Evolutionary conservation across 208 protist genomes (phyloP), one percentile per base, ranked within the genome.

Genomic region (Trypanosoma boissoni): DNA sequence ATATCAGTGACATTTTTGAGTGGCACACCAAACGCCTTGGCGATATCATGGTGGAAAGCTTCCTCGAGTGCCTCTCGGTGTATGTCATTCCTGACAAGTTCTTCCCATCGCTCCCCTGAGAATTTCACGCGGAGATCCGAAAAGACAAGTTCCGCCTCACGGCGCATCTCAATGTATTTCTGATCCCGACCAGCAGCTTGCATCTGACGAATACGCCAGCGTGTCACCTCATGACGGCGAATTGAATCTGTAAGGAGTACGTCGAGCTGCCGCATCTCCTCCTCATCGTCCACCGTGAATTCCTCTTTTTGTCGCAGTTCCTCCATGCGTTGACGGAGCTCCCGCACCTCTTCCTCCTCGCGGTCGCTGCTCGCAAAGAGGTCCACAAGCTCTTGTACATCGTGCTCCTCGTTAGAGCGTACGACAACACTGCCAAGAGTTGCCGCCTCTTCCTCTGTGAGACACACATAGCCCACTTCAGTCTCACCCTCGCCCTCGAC

Each of bases 261-360:
- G 74, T 80, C 69, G 41, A 92, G 72, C 74, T 92, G 81, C 28
- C 64, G 61, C 39, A 88, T 64, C 70, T 92, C 81, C 70, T 86
- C 81, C 53, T 78, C 79, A 58, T 92, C 85, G 32, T 92, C 78
- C 20, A 77, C 72, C 1, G 76, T 78, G 29, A 79, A 80, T 39
- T 58, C 29, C 0, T 56, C 39, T 61, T 77, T 76, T 42, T 12
- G 52, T 48, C 76, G 73, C 37, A 92, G 68, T 44, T 84, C 72
- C 20, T 73, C 57, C 53, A 87, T 77, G 58, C 71, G 80, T 41
- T 44, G 57, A 23, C 62, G 49, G 28, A 91, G 72, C 52, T 86
- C 79, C 10, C 67, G 67, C 9, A 86, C 77, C 67, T 87, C 77
- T 52, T 67, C 51, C 68, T 87, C 80, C 51, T 83, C 77, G 37